Evolutionary conservation across 2,329 filamentous ascomycete genomes (phyloP).

Genomic region (Venturia aucupariae): DNA sequence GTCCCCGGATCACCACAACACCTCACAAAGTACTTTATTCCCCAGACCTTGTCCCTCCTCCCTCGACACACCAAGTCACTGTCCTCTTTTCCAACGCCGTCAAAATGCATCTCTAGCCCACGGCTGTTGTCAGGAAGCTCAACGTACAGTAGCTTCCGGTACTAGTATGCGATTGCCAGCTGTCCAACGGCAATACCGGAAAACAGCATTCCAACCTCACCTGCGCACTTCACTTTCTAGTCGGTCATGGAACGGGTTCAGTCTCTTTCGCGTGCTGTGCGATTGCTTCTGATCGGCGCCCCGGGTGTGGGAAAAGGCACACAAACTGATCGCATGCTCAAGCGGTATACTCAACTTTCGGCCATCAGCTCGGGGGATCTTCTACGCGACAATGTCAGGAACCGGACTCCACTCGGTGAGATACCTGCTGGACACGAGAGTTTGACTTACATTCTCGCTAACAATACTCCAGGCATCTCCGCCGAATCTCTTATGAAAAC

Average conservation of each 20-base stretch:
- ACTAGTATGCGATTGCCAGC: too few relatives aligned
- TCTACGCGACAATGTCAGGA: slow-evolving; percentile 84
- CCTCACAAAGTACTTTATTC: not conserved
- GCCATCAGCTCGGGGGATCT: slow-evolving; percentile 92
- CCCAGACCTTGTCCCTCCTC: not conserved
- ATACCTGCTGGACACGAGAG: slow-evolving; percentile 16
- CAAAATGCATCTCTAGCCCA: slow-evolving; percentile 27
- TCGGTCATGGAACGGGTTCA: slow-evolving; percentile 14
- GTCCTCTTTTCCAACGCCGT: not conserved
- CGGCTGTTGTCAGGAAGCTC: not conserved
- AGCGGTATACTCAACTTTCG: slow-evolving; percentile 78
- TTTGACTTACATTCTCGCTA: not conserved
- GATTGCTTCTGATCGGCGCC: slow-evolving; percentile 88
- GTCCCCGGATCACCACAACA: not conserved
- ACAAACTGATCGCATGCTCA: slow-evolving; percentile 79
- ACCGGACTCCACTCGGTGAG: slow-evolving; percentile 73
- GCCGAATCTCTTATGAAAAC: slow-evolving; percentile 82
- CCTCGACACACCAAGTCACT: not conserved
- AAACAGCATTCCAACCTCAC: too few relatives aligned
- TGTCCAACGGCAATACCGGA: too few relatives aligned
- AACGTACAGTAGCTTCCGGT: not conserved
- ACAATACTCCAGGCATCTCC: slow-evolving; percentile 59
- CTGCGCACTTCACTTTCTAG: not conserved
- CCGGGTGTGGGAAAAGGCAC: slow-evolving; percentile 98
- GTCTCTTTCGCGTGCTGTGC: slow-evolving; percentile 45